phyloP scores from a whole-genome alignment of 768 basidiomycete species.

The Suillus sp. region DNA sequence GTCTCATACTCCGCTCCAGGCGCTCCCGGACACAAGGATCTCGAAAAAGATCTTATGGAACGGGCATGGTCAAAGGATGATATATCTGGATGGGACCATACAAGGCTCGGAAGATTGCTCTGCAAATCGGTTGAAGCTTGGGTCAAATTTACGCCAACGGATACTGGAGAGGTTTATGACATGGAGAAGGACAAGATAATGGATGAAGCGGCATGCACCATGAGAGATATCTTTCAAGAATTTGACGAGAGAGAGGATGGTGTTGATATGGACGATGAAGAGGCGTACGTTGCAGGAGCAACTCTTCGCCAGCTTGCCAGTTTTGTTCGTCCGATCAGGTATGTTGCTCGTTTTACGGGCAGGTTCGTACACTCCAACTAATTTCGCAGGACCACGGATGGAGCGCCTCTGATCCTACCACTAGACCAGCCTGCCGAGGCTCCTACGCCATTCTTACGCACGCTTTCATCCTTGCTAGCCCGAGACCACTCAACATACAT shows the following conservation, averaged over 20 bases:
- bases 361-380: constrained; percentile 10
- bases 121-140: constrained; percentile 60
- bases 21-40: constrained; percentile 56
- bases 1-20: constrained; percentile 60
- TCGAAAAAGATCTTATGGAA: constrained; percentile 68
- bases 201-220: constrained; percentile 66
- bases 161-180: constrained; percentile 29
- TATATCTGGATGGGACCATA: constrained; percentile 66
- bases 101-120: constrained; percentile 55
- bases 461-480: constrained; percentile 61
- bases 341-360: constrained; percentile 23
- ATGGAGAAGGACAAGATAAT: constrained; percentile 56
- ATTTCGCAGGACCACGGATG: constrained; percentile 44
- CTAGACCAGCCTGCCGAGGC: constrained; percentile 56
- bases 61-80: constrained; percentile 75
- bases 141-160: constrained; percentile 43
- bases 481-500: constrained; percentile 61
- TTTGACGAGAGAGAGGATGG: constrained; percentile 67
- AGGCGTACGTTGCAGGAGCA: constrained; percentile 63
- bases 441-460: constrained; percentile 61
- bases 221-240: constrained; percentile 75
- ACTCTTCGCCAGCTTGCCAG: constrained; percentile 59
- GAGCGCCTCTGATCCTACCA: constrained; percentile 50
- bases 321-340: constrained; percentile 63
- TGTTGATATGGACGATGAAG: constrained; percentile 61